Evolutionary conservation across 1,139 yeast genomes (phyloP).

Genomic region (Blastobotrys proliferans): DNA sequence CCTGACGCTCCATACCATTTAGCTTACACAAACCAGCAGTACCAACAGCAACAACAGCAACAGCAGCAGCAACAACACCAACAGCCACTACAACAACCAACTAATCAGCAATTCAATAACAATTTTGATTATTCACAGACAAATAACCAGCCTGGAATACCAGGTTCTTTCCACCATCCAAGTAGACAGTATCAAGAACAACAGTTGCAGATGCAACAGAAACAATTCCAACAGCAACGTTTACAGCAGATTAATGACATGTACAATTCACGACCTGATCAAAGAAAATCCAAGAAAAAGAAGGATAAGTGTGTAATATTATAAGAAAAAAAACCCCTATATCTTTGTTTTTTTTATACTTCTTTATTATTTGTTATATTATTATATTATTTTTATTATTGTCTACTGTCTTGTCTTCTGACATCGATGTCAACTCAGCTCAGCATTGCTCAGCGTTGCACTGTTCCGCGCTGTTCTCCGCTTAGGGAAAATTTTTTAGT

Average conservation of each 20-base stretch:
- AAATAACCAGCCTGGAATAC: neutral
- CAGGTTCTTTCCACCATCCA: slow-evolving; percentile 1
- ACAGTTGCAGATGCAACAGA: slow-evolving; percentile 13
- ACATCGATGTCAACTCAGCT: too few relatives aligned
- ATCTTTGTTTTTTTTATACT: too few relatives aligned
- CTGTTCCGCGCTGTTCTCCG: too few relatives aligned
- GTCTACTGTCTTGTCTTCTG: too few relatives aligned
- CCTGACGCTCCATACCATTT: slow-evolving; percentile 11
- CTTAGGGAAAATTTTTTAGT: too few relatives aligned
- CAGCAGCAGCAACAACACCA: slow-evolving; percentile 5
- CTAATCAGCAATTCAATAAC: slow-evolving; percentile 1
- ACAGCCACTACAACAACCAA: slow-evolving; percentile 7
- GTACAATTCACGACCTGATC: slow-evolving; percentile 11
- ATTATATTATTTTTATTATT: too few relatives aligned
- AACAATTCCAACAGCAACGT: slow-evolving; percentile 15
- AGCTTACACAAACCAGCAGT: slow-evolving; percentile 9
- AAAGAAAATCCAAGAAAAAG: slow-evolving; percentile 12
- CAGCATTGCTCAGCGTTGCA: too few relatives aligned
- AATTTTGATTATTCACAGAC: neutral
- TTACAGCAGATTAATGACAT: slow-evolving; percentile 12
- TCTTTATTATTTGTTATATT: too few relatives aligned
- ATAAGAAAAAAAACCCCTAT: slow-evolving; percentile 6
- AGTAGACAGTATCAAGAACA: slow-evolving; percentile 13
- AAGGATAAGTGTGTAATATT: slow-evolving; percentile 20
- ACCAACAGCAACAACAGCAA: slow-evolving; percentile 4